phyloP scores from a whole-genome alignment of 805 yeast genomes.

The Lipomyces lipofer region DNA sequence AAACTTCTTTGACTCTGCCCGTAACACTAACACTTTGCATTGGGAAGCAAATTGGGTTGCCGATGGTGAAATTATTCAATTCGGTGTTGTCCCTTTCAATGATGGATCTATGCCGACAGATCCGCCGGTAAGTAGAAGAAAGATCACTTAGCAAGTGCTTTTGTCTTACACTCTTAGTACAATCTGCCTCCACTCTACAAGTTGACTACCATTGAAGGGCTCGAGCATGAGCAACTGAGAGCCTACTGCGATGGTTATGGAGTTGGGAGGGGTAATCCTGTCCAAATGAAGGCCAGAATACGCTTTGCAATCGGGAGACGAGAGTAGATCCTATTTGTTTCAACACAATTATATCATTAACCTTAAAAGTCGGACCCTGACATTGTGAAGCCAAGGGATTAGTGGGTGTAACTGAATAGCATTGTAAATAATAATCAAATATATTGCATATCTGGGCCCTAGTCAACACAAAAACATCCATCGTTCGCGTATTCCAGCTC shows the following conservation, averaged over 20 bases:
- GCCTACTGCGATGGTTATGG: conserved; percentile 1
- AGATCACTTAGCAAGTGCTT: neutral
- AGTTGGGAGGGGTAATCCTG: neutral
- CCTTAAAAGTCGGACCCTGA: too few relatives aligned
- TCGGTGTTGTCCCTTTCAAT: conserved; percentile 1
- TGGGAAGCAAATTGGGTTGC: conserved; percentile 1
- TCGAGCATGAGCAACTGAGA: neutral
- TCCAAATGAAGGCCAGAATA: neutral
- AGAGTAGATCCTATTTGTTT: too few relatives aligned
- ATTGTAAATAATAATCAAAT: too few relatives aligned
- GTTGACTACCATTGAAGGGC: neutral
- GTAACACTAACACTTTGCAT: neutral
- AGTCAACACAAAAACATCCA: too few relatives aligned
- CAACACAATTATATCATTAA: too few relatives aligned
- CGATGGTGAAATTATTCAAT: neutral
- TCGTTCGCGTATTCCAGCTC: too few relatives aligned
- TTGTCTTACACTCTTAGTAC: neutral
- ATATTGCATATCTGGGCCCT: too few relatives aligned
- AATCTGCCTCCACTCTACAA: conserved; percentile 2
- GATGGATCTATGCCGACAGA: conserved; percentile 2
- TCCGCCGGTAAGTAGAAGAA: neutral
- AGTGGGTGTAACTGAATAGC: too few relatives aligned
- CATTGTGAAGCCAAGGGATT: too few relatives aligned
- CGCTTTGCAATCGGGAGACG: neutral
- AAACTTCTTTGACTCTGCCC: conserved; percentile 1